A percentile compares a stretch with the other conserved stretches of the same genome.
These are phyloP conservation scores for Ceratobasidium papillatum DNA, from an alignment of 1,284 basidiomycete species.

Conservation along the genomic window DNA sequence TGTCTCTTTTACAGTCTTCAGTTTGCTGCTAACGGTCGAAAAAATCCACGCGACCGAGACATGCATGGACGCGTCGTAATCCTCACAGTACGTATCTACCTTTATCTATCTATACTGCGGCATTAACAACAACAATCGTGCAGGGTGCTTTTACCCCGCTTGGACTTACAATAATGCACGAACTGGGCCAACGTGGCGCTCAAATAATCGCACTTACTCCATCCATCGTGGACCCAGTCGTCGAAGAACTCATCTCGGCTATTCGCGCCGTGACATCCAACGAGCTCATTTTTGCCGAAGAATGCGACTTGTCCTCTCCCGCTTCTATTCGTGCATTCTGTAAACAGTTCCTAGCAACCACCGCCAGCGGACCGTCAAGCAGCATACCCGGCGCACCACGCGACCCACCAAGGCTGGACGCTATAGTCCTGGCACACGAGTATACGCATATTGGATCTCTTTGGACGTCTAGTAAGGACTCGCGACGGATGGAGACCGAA, in stretches of 20 bases:
- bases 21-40: conserved; percentile 65
- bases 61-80: conserved; percentile 74
- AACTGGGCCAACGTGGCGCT: conserved; percentile 73
- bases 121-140: conserved; percentile 27
- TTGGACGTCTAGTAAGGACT: conserved; percentile 49
- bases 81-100: conserved; percentile 62
- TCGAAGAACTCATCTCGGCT: conserved; percentile 68
- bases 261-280: conserved; percentile 73
- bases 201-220: conserved; percentile 70
- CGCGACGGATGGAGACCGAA: conserved; percentile 45
- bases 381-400: conserved; percentile 58
- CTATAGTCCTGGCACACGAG: conserved; percentile 75
- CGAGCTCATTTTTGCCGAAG: conserved; percentile 75
- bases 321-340: conserved; percentile 72
- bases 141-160: conserved; percentile 78
- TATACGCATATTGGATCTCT: conserved; percentile 69
- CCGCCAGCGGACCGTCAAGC: conserved; percentile 49
- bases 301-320: conserved; percentile 72
- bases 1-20: conserved; percentile 32
- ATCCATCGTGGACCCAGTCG: conserved; percentile 62
- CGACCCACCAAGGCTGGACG: conserved; percentile 70
- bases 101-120: background rate
- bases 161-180: conserved; percentile 70
- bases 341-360: conserved; percentile 55
- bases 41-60: conserved; percentile 73